A percentile compares a stretch with the other conserved stretches of the same genome.
phyloP scores from a whole-genome alignment of 1,284 basidiomycete species.

The Ganoderma meredithae region DNA sequence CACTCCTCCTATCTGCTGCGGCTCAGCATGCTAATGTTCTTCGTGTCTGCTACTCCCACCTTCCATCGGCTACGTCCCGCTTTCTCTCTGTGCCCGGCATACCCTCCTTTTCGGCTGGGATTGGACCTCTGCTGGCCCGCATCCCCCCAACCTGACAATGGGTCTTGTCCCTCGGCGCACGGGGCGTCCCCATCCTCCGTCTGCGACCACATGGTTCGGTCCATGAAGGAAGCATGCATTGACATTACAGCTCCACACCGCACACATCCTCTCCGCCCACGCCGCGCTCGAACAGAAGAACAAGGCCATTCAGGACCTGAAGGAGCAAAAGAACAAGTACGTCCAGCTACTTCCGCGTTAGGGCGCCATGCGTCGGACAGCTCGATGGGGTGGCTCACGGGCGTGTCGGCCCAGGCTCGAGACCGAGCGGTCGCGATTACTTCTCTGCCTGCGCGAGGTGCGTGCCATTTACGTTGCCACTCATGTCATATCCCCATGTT shows the following conservation, averaged over 20 bases:
- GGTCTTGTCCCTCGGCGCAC: neutral
- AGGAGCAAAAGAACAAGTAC: slow-evolving; percentile 82
- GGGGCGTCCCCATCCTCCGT: neutral
- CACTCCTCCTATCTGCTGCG: slow-evolving; percentile 17
- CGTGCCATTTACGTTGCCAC: slow-evolving; percentile 20
- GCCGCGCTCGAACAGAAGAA: slow-evolving; percentile 77
- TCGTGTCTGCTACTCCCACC: neutral
- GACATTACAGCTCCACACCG: slow-evolving; percentile 81
- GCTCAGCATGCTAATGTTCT: slow-evolving; percentile 7
- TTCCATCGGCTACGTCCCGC: slow-evolving; percentile 4
- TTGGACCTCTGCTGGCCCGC: neutral
- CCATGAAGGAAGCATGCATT: slow-evolving; percentile 75
- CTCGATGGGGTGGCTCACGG: slow-evolving; percentile 9
- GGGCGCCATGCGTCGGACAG: slow-evolving; percentile 2
- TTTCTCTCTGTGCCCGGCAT: neutral
- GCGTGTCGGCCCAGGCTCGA: slow-evolving; percentile 60
- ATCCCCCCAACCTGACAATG: neutral
- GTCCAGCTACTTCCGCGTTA: slow-evolving; percentile 33
- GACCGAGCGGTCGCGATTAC: slow-evolving; percentile 70
- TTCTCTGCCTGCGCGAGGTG: slow-evolving; percentile 74
- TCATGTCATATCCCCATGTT: neutral
- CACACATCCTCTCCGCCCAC: slow-evolving; percentile 84
- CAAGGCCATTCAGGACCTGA: slow-evolving; percentile 78
- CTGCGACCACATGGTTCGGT: slow-evolving; percentile 10
- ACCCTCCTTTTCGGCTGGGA: neutral